Evolutionary conservation across 768 basidiomycete genomes (phyloP), one percentile per base, ranked within the genome.

Genomic region (Termitomyces sp.): DNA sequence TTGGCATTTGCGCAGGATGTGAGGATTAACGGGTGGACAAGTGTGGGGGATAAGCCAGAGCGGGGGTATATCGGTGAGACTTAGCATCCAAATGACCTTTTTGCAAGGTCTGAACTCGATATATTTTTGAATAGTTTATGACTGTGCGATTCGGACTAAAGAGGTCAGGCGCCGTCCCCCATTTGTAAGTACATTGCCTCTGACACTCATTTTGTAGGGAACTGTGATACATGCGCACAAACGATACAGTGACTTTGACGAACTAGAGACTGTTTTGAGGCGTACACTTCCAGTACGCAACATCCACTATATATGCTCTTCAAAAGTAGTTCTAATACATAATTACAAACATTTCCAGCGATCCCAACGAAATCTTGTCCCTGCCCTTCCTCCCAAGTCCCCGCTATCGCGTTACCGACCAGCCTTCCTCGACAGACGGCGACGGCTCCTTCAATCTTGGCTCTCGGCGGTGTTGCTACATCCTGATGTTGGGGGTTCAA

Each of bases 21-120:
- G 4, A 76, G 77, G 53, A 86, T 91, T 20, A 76, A 76, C 11
- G 90, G 89, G 0, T 91, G 89, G 89, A 87, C 84, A 18, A 85
- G 79, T 63, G 89, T 91, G 7, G 89, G 89, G 0, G 89, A 90
- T 65, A 79, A 78, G 44, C 76, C 78, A 0, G 82, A 83, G n/a
- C 79, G 80, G 15, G 88, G 86, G 0, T 91, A 90, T 67, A 76
- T 89, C 55, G 87, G 87, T 88, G 58, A 57, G 81, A 22, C 33
- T 46, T 44, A 16, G 2, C 7, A 16, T 38, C 38, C 3, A 28
- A 39, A 18, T 7, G 16, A 16, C 44, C n/a, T 57, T 28, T 48
- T 48, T 7, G n/a, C 45, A 24, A 24, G 24, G 36, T 8, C 16
- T 38, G 46, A 58, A 32, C 40, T 20, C 5, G 22, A n/a, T n/a